A percentile compares a stretch with the other conserved stretches of the same genome.
phyloP scores from a whole-genome alignment of 208 protist species.

The Plasmodiophora brassicae region DNA sequence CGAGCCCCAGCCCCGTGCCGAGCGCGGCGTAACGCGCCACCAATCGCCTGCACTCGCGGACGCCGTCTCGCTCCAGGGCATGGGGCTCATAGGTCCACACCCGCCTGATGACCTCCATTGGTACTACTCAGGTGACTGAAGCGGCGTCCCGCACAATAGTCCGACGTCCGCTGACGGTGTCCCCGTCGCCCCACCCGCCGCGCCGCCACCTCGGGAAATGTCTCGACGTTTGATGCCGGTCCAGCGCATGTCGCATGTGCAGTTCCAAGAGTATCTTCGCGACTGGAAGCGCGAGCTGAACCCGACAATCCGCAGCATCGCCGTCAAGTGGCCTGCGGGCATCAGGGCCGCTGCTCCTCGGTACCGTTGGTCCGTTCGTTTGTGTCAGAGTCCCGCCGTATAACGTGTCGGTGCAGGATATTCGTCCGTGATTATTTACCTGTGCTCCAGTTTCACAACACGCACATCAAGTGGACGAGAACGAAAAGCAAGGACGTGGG shows the following conservation, averaged over 20 bases:
- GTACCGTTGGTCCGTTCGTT: not conserved
- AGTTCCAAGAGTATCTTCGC: not conserved
- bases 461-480: not conserved
- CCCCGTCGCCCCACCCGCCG: too few relatives aligned
- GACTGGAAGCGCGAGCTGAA: not conserved
- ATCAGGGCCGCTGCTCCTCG: not conserved
- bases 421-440: conserved; percentile 15
- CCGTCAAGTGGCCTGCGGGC: not conserved
- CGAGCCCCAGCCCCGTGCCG: too few relatives aligned
- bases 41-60: too few relatives aligned
- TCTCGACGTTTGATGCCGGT: not conserved
- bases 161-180: too few relatives aligned
- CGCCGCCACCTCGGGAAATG: not conserved
- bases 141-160: too few relatives aligned
- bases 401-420: not conserved
- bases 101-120: too few relatives aligned
- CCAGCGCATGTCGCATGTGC: not conserved
- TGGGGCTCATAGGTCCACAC: too few relatives aligned
- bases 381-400: not conserved
- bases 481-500: not conserved
- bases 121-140: too few relatives aligned
- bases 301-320: not conserved
- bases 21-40: too few relatives aligned
- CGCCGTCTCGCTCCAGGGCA: too few relatives aligned
- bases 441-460: not conserved